A percentile compares a stretch with the other conserved stretches of the same genome.
Evolutionary conservation across 768 basidiomycete species (phyloP).

Genomic region (Tremella yokohamensis): DNA sequence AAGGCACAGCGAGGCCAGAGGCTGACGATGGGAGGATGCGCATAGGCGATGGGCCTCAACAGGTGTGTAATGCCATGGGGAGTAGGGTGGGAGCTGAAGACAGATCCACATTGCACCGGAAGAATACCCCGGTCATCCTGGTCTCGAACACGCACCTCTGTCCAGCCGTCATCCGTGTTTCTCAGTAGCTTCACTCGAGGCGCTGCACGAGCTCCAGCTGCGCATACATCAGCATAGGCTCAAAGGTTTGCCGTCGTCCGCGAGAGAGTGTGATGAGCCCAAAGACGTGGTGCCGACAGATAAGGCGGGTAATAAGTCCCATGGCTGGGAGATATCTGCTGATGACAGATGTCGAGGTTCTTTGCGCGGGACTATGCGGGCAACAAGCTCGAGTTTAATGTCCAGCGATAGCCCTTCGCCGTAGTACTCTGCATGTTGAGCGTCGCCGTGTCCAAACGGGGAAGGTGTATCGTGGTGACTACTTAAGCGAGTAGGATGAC

Average conservation of each 20-base stretch:
- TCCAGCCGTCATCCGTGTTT: conserved; percentile 45
- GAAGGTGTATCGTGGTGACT: too few species aligned
- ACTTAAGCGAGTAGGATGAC: too few species aligned
- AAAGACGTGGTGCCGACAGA: conserved; percentile 36
- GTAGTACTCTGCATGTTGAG: too few species aligned
- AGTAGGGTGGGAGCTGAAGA: not conserved
- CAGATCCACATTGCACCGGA: conserved; percentile 41
- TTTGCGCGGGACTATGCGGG: conserved; percentile 47
- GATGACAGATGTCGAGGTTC: conserved; percentile 47
- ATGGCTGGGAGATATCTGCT: conserved; percentile 2
- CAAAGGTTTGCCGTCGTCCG: conserved; percentile 23
- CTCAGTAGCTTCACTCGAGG: conserved; percentile 24
- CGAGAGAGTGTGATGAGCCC: conserved; percentile 38
- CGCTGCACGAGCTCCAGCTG: conserved; percentile 32
- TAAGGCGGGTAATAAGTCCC: conserved; percentile 19
- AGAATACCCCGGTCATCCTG: conserved; percentile 6
- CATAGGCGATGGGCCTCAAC: conserved; percentile 41
- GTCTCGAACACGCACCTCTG: conserved; percentile 4
- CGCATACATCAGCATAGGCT: conserved; percentile 41
- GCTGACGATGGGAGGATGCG: conserved; percentile 25
- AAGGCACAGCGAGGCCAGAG: not conserved
- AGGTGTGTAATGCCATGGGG: conserved; percentile 10
- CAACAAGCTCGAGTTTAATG: conserved; percentile 43
- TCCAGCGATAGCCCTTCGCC: too few species aligned
- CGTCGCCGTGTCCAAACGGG: too few species aligned